Base-by-base conservation (phyloP, 2,329 filamentous ascomycete species). In the Paradendryphiella salina region DNA sequence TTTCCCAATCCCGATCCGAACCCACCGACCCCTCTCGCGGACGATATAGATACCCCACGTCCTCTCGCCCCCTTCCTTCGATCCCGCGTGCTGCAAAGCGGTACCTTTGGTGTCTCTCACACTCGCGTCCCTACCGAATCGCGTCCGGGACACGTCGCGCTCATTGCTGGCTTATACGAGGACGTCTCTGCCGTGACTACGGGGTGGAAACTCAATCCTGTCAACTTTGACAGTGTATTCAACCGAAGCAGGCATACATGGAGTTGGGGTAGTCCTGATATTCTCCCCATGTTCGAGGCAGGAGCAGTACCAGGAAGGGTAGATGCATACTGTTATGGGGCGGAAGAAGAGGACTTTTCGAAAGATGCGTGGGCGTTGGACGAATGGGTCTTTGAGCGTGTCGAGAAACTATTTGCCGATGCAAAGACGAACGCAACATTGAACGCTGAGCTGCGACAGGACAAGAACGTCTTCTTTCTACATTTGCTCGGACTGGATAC, bases 181-280 rank as follows among this genome's bases (percentile, higher is more conserved):
- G 94, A 99, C 78, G 94, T 99, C 1, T 97, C 94, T 28, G 89
- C 94, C 2, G 94, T 99, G 15, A 96, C 89, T 23, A 99, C 95
- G 1, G 94, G 94, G 13, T 99, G 94, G 94, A 97, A 99, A 76
- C 78, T 96, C 63, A 99, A 99, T 70, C 94, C 94, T 0, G 94
- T 99, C 67, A 89, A 97, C 70, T 99, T 99, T 67, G 94, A 99
- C 76, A 97, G 93, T 67, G 91, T 99, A 9, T 99, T 99, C 82
- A 99, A 99, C 72, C 85, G 90, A 56, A 97, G 93, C 70, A 82
- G 87, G 37, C 95, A 99, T 75, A 99, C 95, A 6, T 99, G 94
- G 94, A 96, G 92, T 73, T 99, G 94, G 94, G 94, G 94, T 2
- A 96, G 92, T 68, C 94, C 94, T 1, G 94, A 99, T 74, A 99